Evolutionary conservation across 2,329 filamentous ascomycete species (phyloP).

Genomic region (Fusarium oxysporum): DNA sequence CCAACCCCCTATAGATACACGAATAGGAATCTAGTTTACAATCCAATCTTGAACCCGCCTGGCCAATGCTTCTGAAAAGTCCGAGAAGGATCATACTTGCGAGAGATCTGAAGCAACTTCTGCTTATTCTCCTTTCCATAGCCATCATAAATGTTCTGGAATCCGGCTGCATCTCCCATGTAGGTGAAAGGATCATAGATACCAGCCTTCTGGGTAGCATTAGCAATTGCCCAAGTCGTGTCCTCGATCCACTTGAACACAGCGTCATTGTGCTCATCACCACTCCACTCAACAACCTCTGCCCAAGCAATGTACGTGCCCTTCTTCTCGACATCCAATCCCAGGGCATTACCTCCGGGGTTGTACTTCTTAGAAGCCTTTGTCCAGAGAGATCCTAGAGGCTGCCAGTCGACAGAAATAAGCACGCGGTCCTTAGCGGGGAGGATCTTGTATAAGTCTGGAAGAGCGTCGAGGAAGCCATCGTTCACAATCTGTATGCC

Average conservation of each 20-base stretch:
- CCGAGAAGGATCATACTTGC: slow-evolving; percentile 24
- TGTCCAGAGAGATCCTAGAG: slow-evolving; percentile 20
- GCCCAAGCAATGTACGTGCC: slow-evolving; percentile 34
- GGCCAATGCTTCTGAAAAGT: slow-evolving; percentile 27
- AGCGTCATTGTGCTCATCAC: slow-evolving; percentile 22
- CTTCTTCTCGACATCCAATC: slow-evolving; percentile 18
- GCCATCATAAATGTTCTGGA: slow-evolving; percentile 20
- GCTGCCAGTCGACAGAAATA: slow-evolving; percentile 32
- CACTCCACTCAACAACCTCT: slow-evolving; percentile 34
- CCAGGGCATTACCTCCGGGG: slow-evolving; percentile 13
- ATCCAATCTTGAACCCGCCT: slow-evolving; percentile 23
- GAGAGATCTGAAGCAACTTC: slow-evolving; percentile 13
- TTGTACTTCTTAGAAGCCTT: slow-evolving; percentile 20
- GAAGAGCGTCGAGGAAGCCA: slow-evolving; percentile 12
- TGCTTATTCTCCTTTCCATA: slow-evolving; percentile 23
- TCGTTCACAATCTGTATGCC: slow-evolving; percentile 20
- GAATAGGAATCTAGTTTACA: neutral
- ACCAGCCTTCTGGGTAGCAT: slow-evolving; percentile 19
- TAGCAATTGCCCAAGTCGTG: slow-evolving; percentile 25
- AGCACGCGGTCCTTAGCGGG: slow-evolving; percentile 17
- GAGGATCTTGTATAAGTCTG: slow-evolving; percentile 7
- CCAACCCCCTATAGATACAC: rapidly evolving
- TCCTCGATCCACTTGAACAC: slow-evolving; percentile 27
- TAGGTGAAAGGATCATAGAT: slow-evolving; percentile 28
- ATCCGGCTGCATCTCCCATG: slow-evolving; percentile 32